Percentiles rank a stretch among this genome's conserved stretches.
Evolutionary conservation across 257 asterid species (phyloP).

Genomic region (Solanum virginianum): DNA sequence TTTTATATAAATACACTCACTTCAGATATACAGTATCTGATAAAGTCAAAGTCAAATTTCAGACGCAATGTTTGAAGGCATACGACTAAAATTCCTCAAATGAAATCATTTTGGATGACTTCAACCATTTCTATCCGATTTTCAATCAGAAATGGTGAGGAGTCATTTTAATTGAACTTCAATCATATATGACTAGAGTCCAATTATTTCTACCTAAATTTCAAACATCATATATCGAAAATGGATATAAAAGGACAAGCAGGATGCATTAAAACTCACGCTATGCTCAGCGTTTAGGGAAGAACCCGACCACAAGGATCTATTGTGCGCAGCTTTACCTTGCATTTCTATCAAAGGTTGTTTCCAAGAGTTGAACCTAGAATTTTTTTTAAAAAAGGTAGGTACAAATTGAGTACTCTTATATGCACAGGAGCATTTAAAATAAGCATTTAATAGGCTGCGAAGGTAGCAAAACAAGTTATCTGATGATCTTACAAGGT

Average conservation of each 20-base stretch:
- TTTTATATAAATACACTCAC: no score
- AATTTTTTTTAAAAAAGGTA: not conserved
- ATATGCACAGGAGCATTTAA: not conserved
- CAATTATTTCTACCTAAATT: not conserved
- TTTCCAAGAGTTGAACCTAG: no score
- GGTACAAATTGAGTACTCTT: not conserved
- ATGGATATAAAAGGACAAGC: accelerated
- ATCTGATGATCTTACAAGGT: not conserved
- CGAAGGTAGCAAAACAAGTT: not conserved
- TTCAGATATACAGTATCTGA: no score
- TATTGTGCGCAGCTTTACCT: no score
- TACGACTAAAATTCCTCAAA: accelerated
- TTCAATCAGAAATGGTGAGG: not conserved
- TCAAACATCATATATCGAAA: not conserved
- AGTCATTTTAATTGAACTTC: no score
- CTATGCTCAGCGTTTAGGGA: no score
- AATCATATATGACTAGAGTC: not conserved
- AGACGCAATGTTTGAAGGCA: not conserved
- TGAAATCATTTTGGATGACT: not conserved
- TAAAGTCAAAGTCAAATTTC: no score
- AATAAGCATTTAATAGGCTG: not conserved
- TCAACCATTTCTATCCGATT: not conserved
- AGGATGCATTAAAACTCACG: no score
- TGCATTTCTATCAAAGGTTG: no score
- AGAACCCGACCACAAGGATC: no score